Conservation (phyloP, 495 filamentous ascomycete genomes). For the Trichoderma reesei region DNA sequence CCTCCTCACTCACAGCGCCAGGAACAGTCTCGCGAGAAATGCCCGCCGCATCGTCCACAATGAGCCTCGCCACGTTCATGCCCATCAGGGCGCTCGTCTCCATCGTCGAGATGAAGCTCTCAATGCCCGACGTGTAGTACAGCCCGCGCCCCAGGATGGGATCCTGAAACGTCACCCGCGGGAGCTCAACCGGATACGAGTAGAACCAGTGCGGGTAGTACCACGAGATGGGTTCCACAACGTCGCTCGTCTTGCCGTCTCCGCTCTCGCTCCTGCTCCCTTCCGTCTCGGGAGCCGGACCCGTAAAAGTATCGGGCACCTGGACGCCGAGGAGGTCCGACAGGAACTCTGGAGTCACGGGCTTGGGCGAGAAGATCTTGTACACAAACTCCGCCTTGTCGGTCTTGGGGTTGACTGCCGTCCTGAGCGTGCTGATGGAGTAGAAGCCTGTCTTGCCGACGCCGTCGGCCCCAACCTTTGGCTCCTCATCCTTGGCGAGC, state of each 20-base stretch:
- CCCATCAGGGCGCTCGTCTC: constrained; percentile 96
- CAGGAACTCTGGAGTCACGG: constrained; percentile 54
- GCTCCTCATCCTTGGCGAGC: constrained; percentile 47
- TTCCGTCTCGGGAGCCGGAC: neutral
- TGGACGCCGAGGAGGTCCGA: constrained; percentile 39
- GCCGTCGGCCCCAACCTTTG: constrained; percentile 36
- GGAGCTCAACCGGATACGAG: constrained; percentile 74
- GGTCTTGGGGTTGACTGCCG: constrained; percentile 46
- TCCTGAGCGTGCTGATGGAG: constrained; percentile 70
- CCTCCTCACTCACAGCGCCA: neutral
- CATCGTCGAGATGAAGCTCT: constrained; percentile 95
- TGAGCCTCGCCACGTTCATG: constrained; percentile 77
- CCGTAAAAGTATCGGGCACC: constrained; percentile 27
- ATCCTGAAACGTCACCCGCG: constrained; percentile 82
- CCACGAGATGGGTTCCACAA: constrained; percentile 58
- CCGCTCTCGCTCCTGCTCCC: constrained; percentile 7
- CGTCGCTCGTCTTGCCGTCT: neutral
- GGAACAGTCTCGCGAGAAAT: constrained; percentile 13
- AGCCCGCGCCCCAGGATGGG: constrained; percentile 54
- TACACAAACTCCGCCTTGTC: constrained; percentile 67
- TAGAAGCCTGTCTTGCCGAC: constrained; percentile 71
- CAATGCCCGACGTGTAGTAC: constrained; percentile 90
- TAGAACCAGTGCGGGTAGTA: constrained; percentile 62
- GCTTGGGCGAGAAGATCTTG: constrained; percentile 84
- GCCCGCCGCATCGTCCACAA: constrained; percentile 50